Base-by-base conservation (phyloP, 2,329 filamentous ascomycete genomes). In the Colletotrichum sp. region DNA sequence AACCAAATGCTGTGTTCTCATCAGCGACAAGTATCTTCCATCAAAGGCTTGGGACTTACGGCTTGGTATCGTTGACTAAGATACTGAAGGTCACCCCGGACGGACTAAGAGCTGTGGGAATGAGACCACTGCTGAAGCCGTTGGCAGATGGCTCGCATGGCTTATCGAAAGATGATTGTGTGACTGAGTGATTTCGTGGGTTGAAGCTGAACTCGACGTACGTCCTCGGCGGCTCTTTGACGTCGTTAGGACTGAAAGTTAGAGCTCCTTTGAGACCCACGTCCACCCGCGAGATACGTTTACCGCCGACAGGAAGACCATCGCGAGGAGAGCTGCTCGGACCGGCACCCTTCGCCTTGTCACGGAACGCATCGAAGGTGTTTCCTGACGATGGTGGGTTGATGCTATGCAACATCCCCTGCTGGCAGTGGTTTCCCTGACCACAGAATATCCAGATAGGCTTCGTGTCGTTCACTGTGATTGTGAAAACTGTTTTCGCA, bases 401-500 rank as follows among this genome's bases (percentile, higher is more conserved):
- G 77, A 86, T 82, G 66, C 82, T 78, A 30, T 84, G 83, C 2
- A 86, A 81, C 85, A 86, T 86, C 68, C 84, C 84, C 26, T 74
- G 82, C 77, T 89, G 85, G 80, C 88, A 90, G 78, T 90, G 87
- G 48, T 84, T 83, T 2, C 80, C 83, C 68, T 86, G 83, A 21
- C 81, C 83, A 82, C 88, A 90, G 79, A 90, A 90, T 74, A 87
- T 84, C 87, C 87, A 90, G 21, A 88, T 83, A 6, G 88, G 86
- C 74, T 86, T 85, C 5, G 85, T 86, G 77, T 88, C 83, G 48
- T 86, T 85, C 58, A 90, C 79, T 3, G 82, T 84, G 74, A 90
- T 85, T 34, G 85, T 86, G 80, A 87, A 90, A 9, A 84, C 82
- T 1, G 84, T 85, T 16, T 82, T 80, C 4, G 82, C 80, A 8